Base-by-base conservation (phyloP, 2,329 filamentous ascomycete genomes). In the Atkinsonella texensis region DNA sequence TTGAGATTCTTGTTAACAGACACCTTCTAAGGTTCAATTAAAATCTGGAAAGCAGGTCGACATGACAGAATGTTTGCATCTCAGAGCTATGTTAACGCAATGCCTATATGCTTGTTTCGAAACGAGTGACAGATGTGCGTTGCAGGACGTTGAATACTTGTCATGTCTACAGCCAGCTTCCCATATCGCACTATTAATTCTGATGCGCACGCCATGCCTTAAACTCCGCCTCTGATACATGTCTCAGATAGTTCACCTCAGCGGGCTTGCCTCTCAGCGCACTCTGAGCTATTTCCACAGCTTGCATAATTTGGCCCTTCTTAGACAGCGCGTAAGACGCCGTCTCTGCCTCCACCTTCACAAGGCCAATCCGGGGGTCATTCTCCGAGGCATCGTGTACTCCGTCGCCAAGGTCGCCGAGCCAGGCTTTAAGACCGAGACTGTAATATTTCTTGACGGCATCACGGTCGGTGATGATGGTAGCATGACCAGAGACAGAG, bases 391-490 rank as follows among this genome's bases (percentile, higher is more conserved):
- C 89, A 58, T 95, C 86, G 63, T 95, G 89, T 53, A 76, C 81
- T 46, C 88, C 89, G 57, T 94, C 89, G 20, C 84, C 85, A 17
- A 95, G 75, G 57, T 95, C 89, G 6, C 89, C 89, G 15, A 95
- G 63, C 89, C 89, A 95, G 0, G 87, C 85, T 73, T 89, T 90
- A 54, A 95, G 73, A 0, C 74, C 65, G 0, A 81, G 77, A 20
- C 74, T 83, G 69, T 95, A 95, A 69, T 89, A 80, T 68, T 90
- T 85, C 65, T 80, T 75, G 52, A 95, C 77, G 20, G 80, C 68
- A 2, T 71, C 72, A 20, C 83, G 80, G 63, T 91, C 84, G 13
- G 84, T 85, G 60, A 85, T 72, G 59, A 95, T 75, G 28, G 70
- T 72, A 1, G 87, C 83, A 1, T 73, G 75, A 48, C 89, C 89